Evolutionary conservation across 257 asterid genomes (phyloP).

Genomic region (Solanum chmielewskii): DNA sequence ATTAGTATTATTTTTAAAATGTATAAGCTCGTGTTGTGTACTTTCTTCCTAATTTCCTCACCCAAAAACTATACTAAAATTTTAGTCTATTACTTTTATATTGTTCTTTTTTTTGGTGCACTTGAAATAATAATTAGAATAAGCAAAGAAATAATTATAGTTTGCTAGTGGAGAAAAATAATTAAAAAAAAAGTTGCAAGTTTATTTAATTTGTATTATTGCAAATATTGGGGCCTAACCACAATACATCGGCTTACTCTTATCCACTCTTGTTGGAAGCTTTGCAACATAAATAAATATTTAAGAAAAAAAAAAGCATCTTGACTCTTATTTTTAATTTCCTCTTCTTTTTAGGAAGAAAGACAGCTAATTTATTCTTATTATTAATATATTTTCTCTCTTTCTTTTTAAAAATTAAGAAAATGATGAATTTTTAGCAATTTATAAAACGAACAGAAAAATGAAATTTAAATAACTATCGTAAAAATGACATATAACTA

Average conservation of each 20-base stretch:
- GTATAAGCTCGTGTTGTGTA: neutral
- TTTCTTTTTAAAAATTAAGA: neutral
- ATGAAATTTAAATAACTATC: neutral
- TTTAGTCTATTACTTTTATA: neutral
- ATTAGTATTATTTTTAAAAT: neutral
- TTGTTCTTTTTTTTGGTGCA: neutral
- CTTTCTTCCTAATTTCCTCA: neutral
- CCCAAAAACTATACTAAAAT: neutral
- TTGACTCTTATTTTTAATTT: neutral
- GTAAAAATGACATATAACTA: neutral
- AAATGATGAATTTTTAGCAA: neutral
- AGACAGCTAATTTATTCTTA: neutral
- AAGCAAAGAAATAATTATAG: neutral
- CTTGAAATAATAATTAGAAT: neutral
- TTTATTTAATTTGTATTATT: neutral
- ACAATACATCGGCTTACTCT: constrained; percentile 19
- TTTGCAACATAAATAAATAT: neutral
- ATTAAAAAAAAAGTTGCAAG: neutral
- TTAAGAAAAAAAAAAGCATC: neutral
- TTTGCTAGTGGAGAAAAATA: neutral
- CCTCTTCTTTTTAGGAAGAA: neutral
- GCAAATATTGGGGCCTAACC: constrained; percentile 1
- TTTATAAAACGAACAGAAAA: neutral
- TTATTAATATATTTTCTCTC: neutral
- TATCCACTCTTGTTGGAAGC: constrained; percentile 17